These are phyloP conservation scores for Castanopsis chinensis DNA, from an alignment of 306 rosid species.

Conservation along the genomic window DNA sequence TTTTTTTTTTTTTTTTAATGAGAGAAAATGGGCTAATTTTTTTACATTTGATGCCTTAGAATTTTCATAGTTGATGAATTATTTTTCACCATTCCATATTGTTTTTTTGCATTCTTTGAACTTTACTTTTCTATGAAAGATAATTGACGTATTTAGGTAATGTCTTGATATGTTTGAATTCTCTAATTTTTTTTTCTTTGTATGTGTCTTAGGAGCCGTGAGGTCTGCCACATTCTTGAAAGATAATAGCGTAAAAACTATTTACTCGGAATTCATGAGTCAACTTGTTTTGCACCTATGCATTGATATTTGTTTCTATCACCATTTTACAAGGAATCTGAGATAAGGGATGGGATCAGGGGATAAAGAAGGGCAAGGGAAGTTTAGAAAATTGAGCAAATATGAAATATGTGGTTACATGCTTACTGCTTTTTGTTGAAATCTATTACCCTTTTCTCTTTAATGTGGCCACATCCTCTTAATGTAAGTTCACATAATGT, in stretches of 20 bases:
- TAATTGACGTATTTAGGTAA: too few species aligned
- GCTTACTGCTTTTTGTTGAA: not conserved
- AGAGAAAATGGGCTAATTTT: too few species aligned
- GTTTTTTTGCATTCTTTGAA: too few species aligned
- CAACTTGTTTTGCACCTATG: not conserved
- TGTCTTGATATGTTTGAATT: too few species aligned
- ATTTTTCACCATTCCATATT: too few species aligned
- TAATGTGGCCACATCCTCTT: not conserved
- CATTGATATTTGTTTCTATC: not conserved
- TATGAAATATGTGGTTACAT: not conserved
- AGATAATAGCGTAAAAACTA: constrained; percentile 73
- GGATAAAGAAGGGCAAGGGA: not conserved
- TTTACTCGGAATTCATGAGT: constrained; percentile 56
- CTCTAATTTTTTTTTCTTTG: constrained; percentile 26
- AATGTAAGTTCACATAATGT: not conserved
- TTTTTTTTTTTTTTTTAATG: too few species aligned
- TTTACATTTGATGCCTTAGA: too few species aligned
- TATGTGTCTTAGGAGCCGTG: constrained; percentile 78
- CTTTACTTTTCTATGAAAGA: too few species aligned
- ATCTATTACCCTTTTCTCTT: not conserved
- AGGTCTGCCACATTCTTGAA: constrained; percentile 56
- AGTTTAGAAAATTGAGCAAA: not conserved
- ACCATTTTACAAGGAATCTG: not conserved
- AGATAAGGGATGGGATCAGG: too few species aligned
- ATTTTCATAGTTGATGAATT: too few species aligned